Evolutionary conservation across 352 stramenopile genomes (phyloP), one percentile per base, ranked within the genome.

Genomic region (Phytophthora citricola): DNA sequence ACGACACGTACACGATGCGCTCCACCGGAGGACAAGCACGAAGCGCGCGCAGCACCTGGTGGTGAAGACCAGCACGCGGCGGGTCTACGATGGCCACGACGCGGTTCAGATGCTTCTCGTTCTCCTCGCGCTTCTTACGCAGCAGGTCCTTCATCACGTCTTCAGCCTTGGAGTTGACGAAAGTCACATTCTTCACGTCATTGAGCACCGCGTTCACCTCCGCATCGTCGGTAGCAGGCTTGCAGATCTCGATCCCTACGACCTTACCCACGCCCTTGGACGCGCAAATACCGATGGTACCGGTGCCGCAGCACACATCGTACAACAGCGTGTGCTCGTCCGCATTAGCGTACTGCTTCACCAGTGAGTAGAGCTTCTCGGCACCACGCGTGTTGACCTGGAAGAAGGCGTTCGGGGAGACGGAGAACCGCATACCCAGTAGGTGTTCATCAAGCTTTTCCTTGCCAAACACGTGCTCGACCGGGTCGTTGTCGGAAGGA

Each of bases 291-390:
- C 97, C 98, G 58, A 99, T 99, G 5, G 97, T 99, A 34, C 98
- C 98, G 14, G 98, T 99, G 17, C 97, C 98, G 70, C 97, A 99
- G 77, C 97, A 99, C 15, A 99, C 97, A 66, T 99, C 97, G 57
- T 99, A 97, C 3, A 99, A 73, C 34, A 98, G 62, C 26, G 85
- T 98, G 49, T 94, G 74, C 36, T 85, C 78, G 45, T 92, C 74
- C 17, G 78, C 78, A 15, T 79, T 76, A 57, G 91, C 81, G 58
- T 90, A 86, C 41, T 98, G 78, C 51, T 98, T 91, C n/a, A 99
- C 93, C 60, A 98, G 87, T 47, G 89, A 86, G 78, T 99, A 99
- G 1, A 99, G 85, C 36, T 92, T 85, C 76, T 99, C 97, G 0
- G 97, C 97, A 46, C 92, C 94, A 40, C 74, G 74, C 1, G 97